A percentile compares a stretch with the other conserved stretches of the same genome.
Conservation (phyloP, 2,329 filamentous ascomycete genomes). For the Dothistroma septosporum region DNA sequence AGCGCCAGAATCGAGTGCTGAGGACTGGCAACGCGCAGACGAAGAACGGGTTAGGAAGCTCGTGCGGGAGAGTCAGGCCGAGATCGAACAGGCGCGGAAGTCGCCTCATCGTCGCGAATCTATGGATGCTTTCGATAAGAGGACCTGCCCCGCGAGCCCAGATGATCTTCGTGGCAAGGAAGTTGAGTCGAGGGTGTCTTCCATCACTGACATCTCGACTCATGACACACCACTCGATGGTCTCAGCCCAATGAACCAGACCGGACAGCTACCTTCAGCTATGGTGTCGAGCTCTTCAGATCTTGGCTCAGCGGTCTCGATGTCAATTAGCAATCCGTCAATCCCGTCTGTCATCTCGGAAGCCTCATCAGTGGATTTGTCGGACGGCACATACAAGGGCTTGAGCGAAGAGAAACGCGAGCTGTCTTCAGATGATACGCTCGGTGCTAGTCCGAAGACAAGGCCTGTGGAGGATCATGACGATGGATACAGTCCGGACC, state of each 20-base stretch:
- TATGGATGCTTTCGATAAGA: slow-evolving; percentile 31
- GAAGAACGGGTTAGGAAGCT: slow-evolving; percentile 34
- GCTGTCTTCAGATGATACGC: slow-evolving; percentile 35
- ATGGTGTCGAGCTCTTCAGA: slow-evolving; percentile 47
- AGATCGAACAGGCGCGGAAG: slow-evolving; percentile 27
- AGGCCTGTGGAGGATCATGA: slow-evolving; percentile 25
- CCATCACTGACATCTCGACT: slow-evolving; percentile 22
- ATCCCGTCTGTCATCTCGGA: slow-evolving; percentile 50
- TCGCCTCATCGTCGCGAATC: slow-evolving; percentile 10
- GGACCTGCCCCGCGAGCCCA: slow-evolving; percentile 46
- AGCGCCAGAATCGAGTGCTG: slow-evolving; percentile 30
- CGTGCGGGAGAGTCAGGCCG: slow-evolving; percentile 34
- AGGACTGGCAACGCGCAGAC: slow-evolving; percentile 33
- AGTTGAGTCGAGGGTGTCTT: slow-evolving; percentile 23
- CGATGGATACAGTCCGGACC: slow-evolving; percentile 34
- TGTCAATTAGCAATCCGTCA: slow-evolving; percentile 49
- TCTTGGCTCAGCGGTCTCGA: slow-evolving; percentile 46
- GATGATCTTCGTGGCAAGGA: slow-evolving; percentile 37
- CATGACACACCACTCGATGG: slow-evolving; percentile 33
- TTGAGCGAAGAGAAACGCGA: slow-evolving; percentile 36
- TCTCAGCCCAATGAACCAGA: slow-evolving; percentile 38
- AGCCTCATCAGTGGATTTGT: slow-evolving; percentile 41
- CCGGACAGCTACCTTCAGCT: slow-evolving; percentile 26
- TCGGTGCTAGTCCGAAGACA: slow-evolving; percentile 29
- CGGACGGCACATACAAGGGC: slow-evolving; percentile 28